Base-by-base conservation (phyloP, 768 basidiomycete species). In the Pisolithus microcarpus region DNA sequence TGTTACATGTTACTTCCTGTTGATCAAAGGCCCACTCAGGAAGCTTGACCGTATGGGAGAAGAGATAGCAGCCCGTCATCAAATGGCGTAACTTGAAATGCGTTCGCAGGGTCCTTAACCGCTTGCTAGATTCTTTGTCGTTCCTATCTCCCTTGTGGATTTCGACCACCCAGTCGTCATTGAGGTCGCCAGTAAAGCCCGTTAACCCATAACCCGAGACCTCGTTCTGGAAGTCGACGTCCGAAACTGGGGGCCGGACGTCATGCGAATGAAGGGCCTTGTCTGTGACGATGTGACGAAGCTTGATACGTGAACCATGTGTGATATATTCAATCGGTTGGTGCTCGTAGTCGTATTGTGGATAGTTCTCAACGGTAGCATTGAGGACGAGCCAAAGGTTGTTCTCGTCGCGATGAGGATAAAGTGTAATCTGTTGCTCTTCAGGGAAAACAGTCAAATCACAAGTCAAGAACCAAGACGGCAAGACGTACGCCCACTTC, bases 381-480 rank as follows among this genome's bases (percentile, higher is more conserved):
- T 96, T 95, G 62, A 84, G 61, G 53, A 99, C 79, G 16, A 81
- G 77, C 91, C 91, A 99, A 58, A 85, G 70, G 66, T 99, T 99
- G 75, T 99, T 99, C n/a, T 75, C 72, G 61, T 99, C 96, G n/a
- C 87, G 80, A 67, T 99, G 96, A 2, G 96, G 96, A 65, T 99
- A 99, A n/a, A 99, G 82, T 0, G 96, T 98, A 55, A 99, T 77
- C 72, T 99, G 96, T 80, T 99, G 96, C 63, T 99, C 94, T 97
- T 63, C 16, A 53, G 4, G 36, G 23, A 46, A 51, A 16, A 21
- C 30, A 15, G 45, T 18, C 30, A 18, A 34, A 21, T 5, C 30
- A 31, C 23, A 7, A 4, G 36, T 11, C 26, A 36, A 31, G 11
- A 19, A 11, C 31, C 10, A 16, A 2, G 37, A 21, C 15, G 13